Base-by-base conservation (phyloP, 495 filamentous ascomycete genomes). In the Antarctomyces pellizariae region DNA sequence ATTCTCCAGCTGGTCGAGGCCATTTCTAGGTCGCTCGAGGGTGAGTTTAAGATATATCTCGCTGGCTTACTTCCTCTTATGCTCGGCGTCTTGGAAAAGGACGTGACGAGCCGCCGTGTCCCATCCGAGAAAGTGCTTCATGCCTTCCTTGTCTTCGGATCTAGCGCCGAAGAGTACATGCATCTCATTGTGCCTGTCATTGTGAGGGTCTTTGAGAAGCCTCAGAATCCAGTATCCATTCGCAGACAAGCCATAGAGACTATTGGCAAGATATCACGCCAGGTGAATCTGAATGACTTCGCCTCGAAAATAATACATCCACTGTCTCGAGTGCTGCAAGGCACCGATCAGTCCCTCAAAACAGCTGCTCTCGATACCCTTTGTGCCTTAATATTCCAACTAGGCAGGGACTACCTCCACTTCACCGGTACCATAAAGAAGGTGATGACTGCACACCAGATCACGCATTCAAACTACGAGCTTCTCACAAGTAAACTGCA, bases 181-280 rank as follows among this genome's bases (percentile, higher is more conserved):
- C 86, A 95, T 47, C 59, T 99, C 16, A 95, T 99, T 36, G 82
- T 99, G 18, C 86, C 86, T 5, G 73, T 83, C n/a, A 75, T 99
- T 33, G 78, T 99, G 10, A 64, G 71, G 9, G 66, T 90, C 29
- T 92, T 93, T 41, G 79, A 95, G 39, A 83, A 74, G 33, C 62
- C 67, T 11, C 67, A 71, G 19, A 72, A 86, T 34, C 78, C 78
- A 4, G 52, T 61, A 6, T 66, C 67, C 32, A 61, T 89, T 21
- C 72, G 82, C 16, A 84, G 82, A 45, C 66, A 65, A 16, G 82
- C 84, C 7, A 93, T 99, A 40, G 86, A 99, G 35, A 91, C 83
- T 0, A 62, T 99, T 26, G 84, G 79, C 9, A 80, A 79, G 43
- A 62, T 95, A n/a, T 92, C 82, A 7, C 68, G 78, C 26, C 79